Evolutionary conservation across 768 basidiomycete species (phyloP).

Genomic region (Serendipita indica): DNA sequence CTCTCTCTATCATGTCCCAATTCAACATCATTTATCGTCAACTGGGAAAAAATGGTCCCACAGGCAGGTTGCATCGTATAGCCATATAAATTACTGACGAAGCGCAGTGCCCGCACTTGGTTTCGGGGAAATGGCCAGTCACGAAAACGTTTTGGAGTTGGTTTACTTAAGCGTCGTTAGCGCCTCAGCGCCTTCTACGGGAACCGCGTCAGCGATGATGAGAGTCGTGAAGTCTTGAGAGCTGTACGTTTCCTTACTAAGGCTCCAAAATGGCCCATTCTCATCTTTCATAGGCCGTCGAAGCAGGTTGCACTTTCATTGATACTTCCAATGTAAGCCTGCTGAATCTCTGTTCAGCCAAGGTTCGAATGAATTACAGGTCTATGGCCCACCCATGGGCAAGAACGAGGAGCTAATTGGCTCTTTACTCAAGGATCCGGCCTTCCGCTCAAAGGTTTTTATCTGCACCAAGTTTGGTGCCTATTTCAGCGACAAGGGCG

Average conservation of each 20-base stretch:
- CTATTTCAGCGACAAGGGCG: not conserved
- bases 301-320: not conserved
- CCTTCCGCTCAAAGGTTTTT: not conserved
- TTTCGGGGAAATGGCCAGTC: not conserved
- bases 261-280: not conserved
- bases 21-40: not conserved
- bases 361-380: too few species aligned
- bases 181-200: not conserved
- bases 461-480: conserved; percentile 5
- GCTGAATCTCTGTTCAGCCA: too few species aligned
- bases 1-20: too few species aligned
- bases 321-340: not conserved
- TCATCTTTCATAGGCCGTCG: not conserved
- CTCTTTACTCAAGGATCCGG: not conserved
- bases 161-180: not conserved
- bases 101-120: not conserved
- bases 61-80: not conserved
- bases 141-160: not conserved
- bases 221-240: not conserved
- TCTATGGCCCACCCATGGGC: not conserved
- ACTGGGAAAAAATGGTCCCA: not conserved
- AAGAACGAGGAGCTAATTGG: not conserved
- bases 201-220: not conserved
- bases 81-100: too few species aligned
- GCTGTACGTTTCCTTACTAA: not conserved